Percentiles rank a stretch among this genome's conserved stretches.
These are phyloP conservation scores for Acer yangbiense DNA, from an alignment of 345 rosid genomes.

Conservation along the genomic window DNA sequence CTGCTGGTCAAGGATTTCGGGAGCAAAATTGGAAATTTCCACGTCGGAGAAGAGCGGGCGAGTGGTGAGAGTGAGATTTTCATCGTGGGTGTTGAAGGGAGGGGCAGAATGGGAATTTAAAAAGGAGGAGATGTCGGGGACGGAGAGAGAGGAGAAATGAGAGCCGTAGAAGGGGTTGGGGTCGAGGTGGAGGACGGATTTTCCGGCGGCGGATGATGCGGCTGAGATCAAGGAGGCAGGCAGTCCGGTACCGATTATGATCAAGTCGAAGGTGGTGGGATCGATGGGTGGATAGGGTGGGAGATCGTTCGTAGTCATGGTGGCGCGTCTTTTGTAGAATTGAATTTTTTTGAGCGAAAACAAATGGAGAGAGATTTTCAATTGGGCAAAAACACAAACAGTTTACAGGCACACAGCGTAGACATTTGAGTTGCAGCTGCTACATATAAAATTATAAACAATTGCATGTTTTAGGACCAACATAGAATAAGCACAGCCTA, in stretches of 20 bases:
- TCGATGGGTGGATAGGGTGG: slow-evolving; percentile 73
- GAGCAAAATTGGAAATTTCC: slow-evolving; percentile 52
- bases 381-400: not conserved
- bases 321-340: not conserved
- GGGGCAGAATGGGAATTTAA: slow-evolving; percentile 47
- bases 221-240: slow-evolving; percentile 73
- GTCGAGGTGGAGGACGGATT: slow-evolving; percentile 85
- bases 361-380: not conserved
- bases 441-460: too few relatives aligned
- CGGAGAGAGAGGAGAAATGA: slow-evolving; percentile 70
- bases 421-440: too few relatives aligned
- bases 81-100: slow-evolving; percentile 22
- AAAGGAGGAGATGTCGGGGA: slow-evolving; percentile 64
- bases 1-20: slow-evolving; percentile 42
- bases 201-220: slow-evolving; percentile 65
- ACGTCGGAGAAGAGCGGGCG: slow-evolving; percentile 60
- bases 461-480: too few relatives aligned
- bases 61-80: slow-evolving; percentile 29
- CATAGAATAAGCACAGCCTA: too few relatives aligned
- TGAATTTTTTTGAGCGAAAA: too few relatives aligned
- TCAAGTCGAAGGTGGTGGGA: slow-evolving; percentile 69
- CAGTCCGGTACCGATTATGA: slow-evolving; percentile 76
- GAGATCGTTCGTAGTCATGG: slow-evolving; percentile 42
- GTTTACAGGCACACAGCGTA: not conserved
- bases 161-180: slow-evolving; percentile 90